A percentile compares a stretch with the other conserved stretches of the same genome.
Evolutionary conservation across 2,329 filamentous ascomycete genomes (phyloP).

Genomic region (Phaeophleospora eucalypticola): DNA sequence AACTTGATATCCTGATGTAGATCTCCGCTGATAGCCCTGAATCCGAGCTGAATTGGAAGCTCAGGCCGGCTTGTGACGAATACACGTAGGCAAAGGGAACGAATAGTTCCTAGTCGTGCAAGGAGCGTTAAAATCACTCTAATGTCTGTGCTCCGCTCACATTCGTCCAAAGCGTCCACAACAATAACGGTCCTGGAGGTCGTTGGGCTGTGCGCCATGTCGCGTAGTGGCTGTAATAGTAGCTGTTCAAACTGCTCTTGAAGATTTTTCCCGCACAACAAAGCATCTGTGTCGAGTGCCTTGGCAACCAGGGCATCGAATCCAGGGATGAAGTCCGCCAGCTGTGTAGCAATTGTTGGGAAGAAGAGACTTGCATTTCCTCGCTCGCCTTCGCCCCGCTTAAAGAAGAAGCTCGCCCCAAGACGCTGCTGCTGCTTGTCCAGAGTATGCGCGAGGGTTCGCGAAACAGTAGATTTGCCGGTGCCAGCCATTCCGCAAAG

Average conservation of each 20-base stretch:
- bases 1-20: slow-evolving; percentile 20
- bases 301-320: slow-evolving; percentile 1
- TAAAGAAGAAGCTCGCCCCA: slow-evolving; percentile 26
- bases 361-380: slow-evolving; percentile 13
- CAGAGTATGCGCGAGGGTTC: background rate
- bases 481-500: slow-evolving; percentile 4
- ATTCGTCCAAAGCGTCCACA: slow-evolving; percentile 35
- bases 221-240: slow-evolving; percentile 9
- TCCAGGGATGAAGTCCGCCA: slow-evolving; percentile 6
- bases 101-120: slow-evolving; percentile 7
- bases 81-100: slow-evolving; percentile 13
- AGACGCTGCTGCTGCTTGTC: background rate
- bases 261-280: slow-evolving; percentile 3
- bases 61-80: slow-evolving; percentile 27
- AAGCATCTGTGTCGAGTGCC: too few relatives aligned
- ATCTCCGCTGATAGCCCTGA: slow-evolving; percentile 7
- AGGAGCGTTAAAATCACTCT: slow-evolving; percentile 16
- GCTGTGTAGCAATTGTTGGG: slow-evolving; percentile 13
- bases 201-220: too few relatives aligned
- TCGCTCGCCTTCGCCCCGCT: slow-evolving; percentile 11
- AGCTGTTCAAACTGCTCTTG: slow-evolving; percentile 13
- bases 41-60: slow-evolving; percentile 19
- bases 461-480: slow-evolving; percentile 2
- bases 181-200: slow-evolving; percentile 24
- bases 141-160: slow-evolving; percentile 21